phyloP scores from a whole-genome alignment of 2,329 filamentous ascomycete genomes.

The Byssoonygena ceratinophila region DNA sequence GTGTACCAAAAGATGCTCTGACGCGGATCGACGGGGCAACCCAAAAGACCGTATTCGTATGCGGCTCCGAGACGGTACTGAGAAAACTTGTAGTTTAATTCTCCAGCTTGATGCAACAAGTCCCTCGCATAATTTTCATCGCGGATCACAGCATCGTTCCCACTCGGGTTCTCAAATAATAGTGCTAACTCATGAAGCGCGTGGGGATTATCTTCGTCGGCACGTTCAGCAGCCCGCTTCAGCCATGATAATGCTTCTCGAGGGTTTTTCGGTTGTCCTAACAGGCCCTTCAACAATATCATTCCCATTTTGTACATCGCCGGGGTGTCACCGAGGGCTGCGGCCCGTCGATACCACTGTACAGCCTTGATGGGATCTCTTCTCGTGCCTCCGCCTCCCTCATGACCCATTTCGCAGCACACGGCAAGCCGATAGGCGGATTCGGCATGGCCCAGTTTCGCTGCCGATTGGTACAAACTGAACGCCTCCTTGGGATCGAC shows the following conservation, averaged over 20 bases:
- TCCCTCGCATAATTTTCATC: slow-evolving; percentile 74
- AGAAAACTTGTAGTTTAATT: slow-evolving; percentile 87
- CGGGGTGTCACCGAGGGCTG: slow-evolving; percentile 76
- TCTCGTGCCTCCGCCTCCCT: slow-evolving; percentile 85
- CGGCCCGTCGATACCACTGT: slow-evolving; percentile 94
- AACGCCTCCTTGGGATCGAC: slow-evolving; percentile 88
- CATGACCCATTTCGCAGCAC: slow-evolving; percentile 90
- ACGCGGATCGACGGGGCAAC: slow-evolving; percentile 69
- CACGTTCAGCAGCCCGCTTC: slow-evolving; percentile 79
- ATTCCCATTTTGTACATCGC: slow-evolving; percentile 99
- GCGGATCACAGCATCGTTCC: slow-evolving; percentile 61
- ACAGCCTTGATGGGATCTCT: slow-evolving; percentile 88
- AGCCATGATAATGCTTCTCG: slow-evolving; percentile 85
- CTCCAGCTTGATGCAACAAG: slow-evolving; percentile 74
- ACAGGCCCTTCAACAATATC: slow-evolving; percentile 82
- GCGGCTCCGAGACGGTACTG: slow-evolving; percentile 82
- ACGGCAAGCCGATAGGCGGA: slow-evolving; percentile 91
- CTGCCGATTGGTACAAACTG: slow-evolving; percentile 81
- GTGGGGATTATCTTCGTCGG: slow-evolving; percentile 84
- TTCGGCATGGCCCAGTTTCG: slow-evolving; percentile 74
- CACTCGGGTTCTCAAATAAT: slow-evolving; percentile 47
- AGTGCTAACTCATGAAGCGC: slow-evolving; percentile 76
- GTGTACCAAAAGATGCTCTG: slow-evolving; percentile 91
- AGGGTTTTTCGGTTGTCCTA: slow-evolving; percentile 75
- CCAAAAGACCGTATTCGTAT: slow-evolving; percentile 80